These are phyloP conservation scores for Gastrolobium villosum DNA, from an alignment of 306 rosid genomes.

Conservation along the genomic window DNA sequence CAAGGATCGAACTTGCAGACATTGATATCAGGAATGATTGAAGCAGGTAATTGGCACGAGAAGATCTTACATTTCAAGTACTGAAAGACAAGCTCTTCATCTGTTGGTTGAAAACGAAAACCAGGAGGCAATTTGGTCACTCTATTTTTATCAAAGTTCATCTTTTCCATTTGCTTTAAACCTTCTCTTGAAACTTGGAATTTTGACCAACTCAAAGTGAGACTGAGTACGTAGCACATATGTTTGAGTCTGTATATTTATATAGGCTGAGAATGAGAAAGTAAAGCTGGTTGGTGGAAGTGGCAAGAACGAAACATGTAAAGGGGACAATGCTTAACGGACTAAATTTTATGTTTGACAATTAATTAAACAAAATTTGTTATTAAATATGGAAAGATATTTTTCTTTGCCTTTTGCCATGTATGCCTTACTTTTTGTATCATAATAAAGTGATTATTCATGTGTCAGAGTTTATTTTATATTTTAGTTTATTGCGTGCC, in stretches of 20 bases:
- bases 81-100: constrained; percentile 86
- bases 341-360: constrained; percentile 20
- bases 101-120: constrained; percentile 92
- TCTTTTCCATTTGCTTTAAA: constrained; percentile 54
- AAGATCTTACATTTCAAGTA: constrained; percentile 78
- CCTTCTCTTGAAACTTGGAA: background rate
- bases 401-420: constrained; percentile 39
- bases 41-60: constrained; percentile 73
- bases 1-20: constrained; percentile 81
- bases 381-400: constrained; percentile 7
- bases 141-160: constrained; percentile 61
- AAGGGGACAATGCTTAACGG: constrained; percentile 28
- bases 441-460: background rate
- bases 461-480: background rate
- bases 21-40: constrained; percentile 79
- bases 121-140: constrained; percentile 87
- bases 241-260: background rate
- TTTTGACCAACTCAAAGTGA: constrained; percentile 2
- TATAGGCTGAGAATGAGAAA: background rate
- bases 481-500: background rate
- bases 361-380: constrained; percentile 30
- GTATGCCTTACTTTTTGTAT: constrained; percentile 23
- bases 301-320: background rate
- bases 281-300: constrained; percentile 16
- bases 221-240: background rate